Conservation (phyloP, 129 eudicot species). For the Helianthus annuus region HanXRQr2.0-SUNRISE NC_035442.2:171358793-171359292, state of each 20-base stretch:
- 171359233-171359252: conserved; percentile 42
- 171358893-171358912: neutral
- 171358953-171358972: conserved; percentile 1
- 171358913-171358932: neutral
- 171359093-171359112: conserved; percentile 69
- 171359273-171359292: conserved; percentile 68
- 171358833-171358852: neutral
- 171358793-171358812: neutral
- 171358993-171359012: conserved; percentile 64
- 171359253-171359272: conserved; percentile 80
- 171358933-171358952: neutral
- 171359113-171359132: conserved; percentile 85
- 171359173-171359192: conserved; percentile 55
- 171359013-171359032: conserved; percentile 90
- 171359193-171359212: conserved; percentile 87
- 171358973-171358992: conserved; percentile 57
- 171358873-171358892: neutral
- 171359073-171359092: conserved; percentile 58
- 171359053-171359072: conserved; percentile 83
- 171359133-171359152: conserved; percentile 85
- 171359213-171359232: conserved; percentile 56
- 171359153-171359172: conserved; percentile 53
- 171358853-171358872: neutral
- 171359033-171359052: conserved; percentile 63
- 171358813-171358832: neutral